Percentiles rank a stretch among this genome's conserved stretches.
Conservation (phyloP, 2,329 filamentous ascomycete genomes). For the Fusarium sublunatum region DNA sequence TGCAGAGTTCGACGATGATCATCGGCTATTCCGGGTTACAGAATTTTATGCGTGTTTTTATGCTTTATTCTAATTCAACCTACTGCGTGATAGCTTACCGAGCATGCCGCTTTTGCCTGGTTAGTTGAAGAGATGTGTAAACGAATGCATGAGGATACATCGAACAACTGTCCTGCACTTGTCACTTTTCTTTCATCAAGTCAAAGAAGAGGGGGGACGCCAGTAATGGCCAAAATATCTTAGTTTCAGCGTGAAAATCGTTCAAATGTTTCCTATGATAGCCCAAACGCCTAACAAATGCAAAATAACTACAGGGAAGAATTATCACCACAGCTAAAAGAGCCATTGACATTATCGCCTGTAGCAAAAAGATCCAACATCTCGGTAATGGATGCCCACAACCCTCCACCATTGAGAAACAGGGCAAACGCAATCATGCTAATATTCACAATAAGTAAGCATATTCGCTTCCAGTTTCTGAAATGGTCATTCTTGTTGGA, state of each 20-base stretch:
- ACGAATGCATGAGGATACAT: too few species aligned
- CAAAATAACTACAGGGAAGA: background rate
- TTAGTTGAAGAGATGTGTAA: too few species aligned
- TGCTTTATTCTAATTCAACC: too few species aligned
- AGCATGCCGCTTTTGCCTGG: too few species aligned
- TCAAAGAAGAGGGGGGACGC: too few species aligned
- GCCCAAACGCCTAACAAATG: background rate
- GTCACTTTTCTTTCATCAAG: too few species aligned
- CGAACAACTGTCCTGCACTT: too few species aligned
- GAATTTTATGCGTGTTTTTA: too few species aligned
- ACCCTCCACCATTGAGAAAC: constrained; percentile 34
- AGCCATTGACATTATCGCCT: constrained; percentile 7
- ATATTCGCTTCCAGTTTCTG: constrained; percentile 22
- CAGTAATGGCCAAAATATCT: too few species aligned
- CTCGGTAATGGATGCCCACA: constrained; percentile 35
- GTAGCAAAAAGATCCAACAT: constrained; percentile 27
- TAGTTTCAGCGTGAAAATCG: too few species aligned
- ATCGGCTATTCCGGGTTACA: too few species aligned
- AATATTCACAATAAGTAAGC: constrained; percentile 26
- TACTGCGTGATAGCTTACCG: too few species aligned
- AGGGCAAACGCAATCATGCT: constrained; percentile 28
- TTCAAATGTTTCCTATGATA: background rate
- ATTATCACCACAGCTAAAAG: constrained; percentile 29
- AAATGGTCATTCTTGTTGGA: constrained; percentile 18
- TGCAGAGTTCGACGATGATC: background rate